These are phyloP conservation scores for Clausena lansium DNA, from an alignment of 345 rosid genomes.

Conservation along the genomic window DNA sequence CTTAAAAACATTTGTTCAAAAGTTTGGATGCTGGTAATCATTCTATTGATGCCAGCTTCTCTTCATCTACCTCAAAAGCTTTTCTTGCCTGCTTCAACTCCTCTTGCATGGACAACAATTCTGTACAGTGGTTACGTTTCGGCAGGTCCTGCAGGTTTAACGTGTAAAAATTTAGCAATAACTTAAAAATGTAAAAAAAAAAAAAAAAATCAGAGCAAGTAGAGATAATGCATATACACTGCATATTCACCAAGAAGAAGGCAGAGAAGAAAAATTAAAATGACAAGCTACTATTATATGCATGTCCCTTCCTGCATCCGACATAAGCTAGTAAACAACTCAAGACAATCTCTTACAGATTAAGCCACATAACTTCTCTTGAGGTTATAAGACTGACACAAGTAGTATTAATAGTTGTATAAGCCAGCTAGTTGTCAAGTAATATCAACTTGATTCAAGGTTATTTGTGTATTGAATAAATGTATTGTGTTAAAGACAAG, in stretches of 20 bases:
- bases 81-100: conserved; percentile 96
- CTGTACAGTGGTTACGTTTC: conserved; percentile 82
- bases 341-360: neutral
- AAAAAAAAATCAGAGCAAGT: neutral
- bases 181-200: neutral
- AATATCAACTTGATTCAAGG: neutral
- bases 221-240: neutral
- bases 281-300: neutral
- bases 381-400: neutral
- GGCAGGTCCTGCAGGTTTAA: conserved; percentile 63
- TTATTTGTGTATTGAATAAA: neutral
- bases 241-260: neutral
- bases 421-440: neutral
- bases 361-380: neutral
- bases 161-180: neutral
- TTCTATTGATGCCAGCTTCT: conserved; percentile 55
- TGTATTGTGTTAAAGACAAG: too few species aligned
- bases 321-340: neutral
- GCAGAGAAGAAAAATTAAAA: neutral
- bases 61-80: conserved; percentile 93
- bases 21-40: conserved; percentile 16
- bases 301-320: neutral
- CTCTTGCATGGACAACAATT: conserved; percentile 89
- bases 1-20: neutral
- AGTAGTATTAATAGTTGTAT: neutral